Evolutionary conservation across 1,284 basidiomycete genomes (phyloP).

Genomic region (Stygiomarasmius scandens): DNA sequence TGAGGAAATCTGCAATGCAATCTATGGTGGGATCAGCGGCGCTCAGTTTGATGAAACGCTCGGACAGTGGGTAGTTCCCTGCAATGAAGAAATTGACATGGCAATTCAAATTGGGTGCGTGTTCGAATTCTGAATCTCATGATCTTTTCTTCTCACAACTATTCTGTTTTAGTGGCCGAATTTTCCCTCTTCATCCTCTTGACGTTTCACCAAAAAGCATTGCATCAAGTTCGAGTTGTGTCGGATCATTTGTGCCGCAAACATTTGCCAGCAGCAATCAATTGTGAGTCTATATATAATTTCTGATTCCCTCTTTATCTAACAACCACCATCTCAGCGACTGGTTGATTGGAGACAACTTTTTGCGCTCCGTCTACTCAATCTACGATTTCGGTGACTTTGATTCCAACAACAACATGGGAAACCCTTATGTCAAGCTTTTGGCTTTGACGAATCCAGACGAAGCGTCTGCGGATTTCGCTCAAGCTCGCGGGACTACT

Average conservation of each 20-base stretch:
- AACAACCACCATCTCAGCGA: slow-evolving; percentile 48
- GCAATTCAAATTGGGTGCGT: slow-evolving; percentile 74
- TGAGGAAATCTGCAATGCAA: slow-evolving; percentile 59
- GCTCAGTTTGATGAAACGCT: slow-evolving; percentile 53
- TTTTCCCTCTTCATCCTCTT: slow-evolving; percentile 76
- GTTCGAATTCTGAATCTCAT: slow-evolving; percentile 11
- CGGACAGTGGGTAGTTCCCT: slow-evolving; percentile 72
- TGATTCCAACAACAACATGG: slow-evolving; percentile 60
- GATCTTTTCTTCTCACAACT: slow-evolving; percentile 13
- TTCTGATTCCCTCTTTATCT: slow-evolving; percentile 6
- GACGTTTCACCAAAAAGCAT: slow-evolving; percentile 59
- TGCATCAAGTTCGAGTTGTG: slow-evolving; percentile 51
- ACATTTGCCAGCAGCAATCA: slow-evolving; percentile 54
- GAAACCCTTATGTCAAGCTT: slow-evolving; percentile 75
- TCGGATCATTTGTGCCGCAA: slow-evolving; percentile 75
- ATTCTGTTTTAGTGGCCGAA: slow-evolving; percentile 49
- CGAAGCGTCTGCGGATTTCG: slow-evolving; percentile 71
- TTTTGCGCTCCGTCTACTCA: slow-evolving; percentile 82
- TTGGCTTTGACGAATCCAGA: slow-evolving; percentile 69
- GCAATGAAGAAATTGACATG: slow-evolving; percentile 69
- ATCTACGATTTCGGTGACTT: slow-evolving; percentile 88
- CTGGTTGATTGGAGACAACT: slow-evolving; percentile 81
- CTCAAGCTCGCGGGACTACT: slow-evolving; percentile 61
- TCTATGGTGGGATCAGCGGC: slow-evolving; percentile 64
- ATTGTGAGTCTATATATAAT: slow-evolving; percentile 50